These are phyloP conservation scores for Kodamaea plutei DNA, from an alignment of 1,139 yeast species.

Conservation along the genomic window DNA sequence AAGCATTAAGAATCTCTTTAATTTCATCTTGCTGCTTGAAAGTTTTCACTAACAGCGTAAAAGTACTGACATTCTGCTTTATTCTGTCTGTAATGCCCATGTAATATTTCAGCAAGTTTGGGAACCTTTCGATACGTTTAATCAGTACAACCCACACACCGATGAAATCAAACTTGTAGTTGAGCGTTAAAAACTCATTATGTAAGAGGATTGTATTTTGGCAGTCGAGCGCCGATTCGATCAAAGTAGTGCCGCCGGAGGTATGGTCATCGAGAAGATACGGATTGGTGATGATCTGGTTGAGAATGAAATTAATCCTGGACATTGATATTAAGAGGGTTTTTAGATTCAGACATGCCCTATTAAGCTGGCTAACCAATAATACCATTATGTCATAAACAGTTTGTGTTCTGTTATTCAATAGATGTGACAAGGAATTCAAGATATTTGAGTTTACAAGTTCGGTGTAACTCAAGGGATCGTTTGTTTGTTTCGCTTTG, in stretches of 20 bases:
- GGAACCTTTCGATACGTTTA: conserved; percentile 8
- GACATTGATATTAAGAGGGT: conserved; percentile 24
- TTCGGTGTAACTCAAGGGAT: conserved; percentile 14
- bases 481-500: conserved; percentile 5
- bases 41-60: too few relatives aligned
- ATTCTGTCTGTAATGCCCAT: conserved; percentile 1
- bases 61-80: conserved; percentile 1
- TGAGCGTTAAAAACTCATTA: conserved; percentile 1
- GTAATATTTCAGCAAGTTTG: conserved; percentile 1
- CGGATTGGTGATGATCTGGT: conserved; percentile 30
- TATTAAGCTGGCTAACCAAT: conserved; percentile 16
- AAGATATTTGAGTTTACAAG: conserved; percentile 20
- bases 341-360: conserved; percentile 9
- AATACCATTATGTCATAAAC: conserved; percentile 7
- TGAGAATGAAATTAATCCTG: conserved; percentile 25
- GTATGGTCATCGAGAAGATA: conserved; percentile 18
- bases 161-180: conserved; percentile 33
- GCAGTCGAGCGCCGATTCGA: conserved; percentile 11
- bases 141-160: conserved; percentile 25
- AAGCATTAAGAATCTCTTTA: too few relatives aligned
- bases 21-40: too few relatives aligned
- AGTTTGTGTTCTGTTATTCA: conserved; percentile 6
- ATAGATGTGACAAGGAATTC: conserved; percentile 20
- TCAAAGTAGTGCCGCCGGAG: conserved; percentile 12
- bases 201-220: conserved; percentile 16